These are phyloP conservation scores for Colletotrichum plurivorum DNA, from an alignment of 2,329 filamentous ascomycete genomes.

Conservation along the genomic window DNA sequence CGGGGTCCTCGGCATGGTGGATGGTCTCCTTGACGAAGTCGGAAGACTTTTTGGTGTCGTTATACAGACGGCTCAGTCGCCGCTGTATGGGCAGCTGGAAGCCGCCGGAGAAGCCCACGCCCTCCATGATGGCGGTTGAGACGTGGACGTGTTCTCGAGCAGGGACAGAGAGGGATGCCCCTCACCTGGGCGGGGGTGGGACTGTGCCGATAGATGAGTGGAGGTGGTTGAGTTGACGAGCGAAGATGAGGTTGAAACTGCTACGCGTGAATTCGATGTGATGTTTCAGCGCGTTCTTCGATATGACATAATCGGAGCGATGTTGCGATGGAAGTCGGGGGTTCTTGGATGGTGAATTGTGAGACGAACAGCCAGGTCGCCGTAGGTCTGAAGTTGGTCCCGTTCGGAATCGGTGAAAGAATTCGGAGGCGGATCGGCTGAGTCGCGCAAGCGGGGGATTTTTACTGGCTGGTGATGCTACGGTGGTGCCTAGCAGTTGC, in stretches of 20 bases:
- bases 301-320: constrained; percentile 23
- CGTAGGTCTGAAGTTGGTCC: no score
- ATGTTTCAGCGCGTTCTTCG: background rate
- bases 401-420: constrained; percentile 24
- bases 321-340: background rate
- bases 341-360: background rate
- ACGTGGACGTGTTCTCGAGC: background rate
- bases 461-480: constrained; percentile 12
- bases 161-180: constrained; percentile 26
- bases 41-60: constrained; percentile 84
- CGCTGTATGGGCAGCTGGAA: constrained; percentile 72
- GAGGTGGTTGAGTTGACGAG: background rate
- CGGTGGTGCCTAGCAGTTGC: background rate
- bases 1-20: constrained; percentile 75
- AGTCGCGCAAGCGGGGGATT: constrained; percentile 22
- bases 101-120: constrained; percentile 64
- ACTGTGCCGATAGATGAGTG: background rate
- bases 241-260: background rate
- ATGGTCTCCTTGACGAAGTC: constrained; percentile 78
- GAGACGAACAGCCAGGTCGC: background rate
- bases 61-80: constrained; percentile 80
- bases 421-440: constrained; percentile 27
- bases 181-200: constrained; percentile 25
- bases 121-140: constrained; percentile 59
- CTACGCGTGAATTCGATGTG: background rate